Evolutionary conservation across 108 stramenopile species (phyloP).

Genomic region (Cyclotella distinguenda): DNA sequence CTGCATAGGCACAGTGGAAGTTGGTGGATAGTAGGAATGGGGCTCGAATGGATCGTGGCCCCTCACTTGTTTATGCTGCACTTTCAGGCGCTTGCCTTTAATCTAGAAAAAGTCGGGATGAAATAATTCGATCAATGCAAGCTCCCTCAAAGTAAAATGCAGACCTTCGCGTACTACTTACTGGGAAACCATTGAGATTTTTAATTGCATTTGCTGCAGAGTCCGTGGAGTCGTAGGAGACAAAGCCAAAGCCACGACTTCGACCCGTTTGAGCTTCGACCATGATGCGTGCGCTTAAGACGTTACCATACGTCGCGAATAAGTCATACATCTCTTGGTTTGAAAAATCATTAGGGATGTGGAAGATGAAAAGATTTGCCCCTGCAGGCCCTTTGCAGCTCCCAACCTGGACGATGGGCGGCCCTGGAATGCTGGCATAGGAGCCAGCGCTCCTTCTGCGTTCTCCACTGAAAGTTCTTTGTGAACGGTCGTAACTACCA

Average conservation of each 20-base stretch:
- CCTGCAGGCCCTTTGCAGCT: constrained; percentile 74
- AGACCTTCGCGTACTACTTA: constrained; percentile 47
- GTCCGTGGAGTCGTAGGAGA: constrained; percentile 89
- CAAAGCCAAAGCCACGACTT: constrained; percentile 97
- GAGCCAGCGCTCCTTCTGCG: constrained; percentile 1
- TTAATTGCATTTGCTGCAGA: constrained; percentile 94
- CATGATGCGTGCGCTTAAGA: constrained; percentile 96
- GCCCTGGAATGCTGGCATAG: constrained; percentile 34
- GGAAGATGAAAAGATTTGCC: constrained; percentile 97
- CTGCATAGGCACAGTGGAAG: constrained; percentile 17
- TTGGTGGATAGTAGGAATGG: constrained; percentile 4
- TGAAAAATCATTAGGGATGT: constrained; percentile 96
- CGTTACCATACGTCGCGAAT: constrained; percentile 87
- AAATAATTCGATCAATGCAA: neutral
- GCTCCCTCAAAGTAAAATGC: neutral
- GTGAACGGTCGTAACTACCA: constrained; percentile 2
- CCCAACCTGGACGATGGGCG: constrained; percentile 33
- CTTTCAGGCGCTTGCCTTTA: constrained; percentile 87
- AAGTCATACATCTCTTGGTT: constrained; percentile 91
- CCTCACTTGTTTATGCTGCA: constrained; percentile 72
- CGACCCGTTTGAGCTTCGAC: constrained; percentile 93
- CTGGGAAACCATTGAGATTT: constrained; percentile 87
- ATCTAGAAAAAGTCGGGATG: constrained; percentile 50
- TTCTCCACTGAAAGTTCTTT: constrained; percentile 18
- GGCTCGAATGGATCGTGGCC: constrained; percentile 16